These are phyloP conservation scores for Pisolithus thermaeus DNA, from an alignment of 1,284 basidiomycete species.

Conservation along the genomic window DNA sequence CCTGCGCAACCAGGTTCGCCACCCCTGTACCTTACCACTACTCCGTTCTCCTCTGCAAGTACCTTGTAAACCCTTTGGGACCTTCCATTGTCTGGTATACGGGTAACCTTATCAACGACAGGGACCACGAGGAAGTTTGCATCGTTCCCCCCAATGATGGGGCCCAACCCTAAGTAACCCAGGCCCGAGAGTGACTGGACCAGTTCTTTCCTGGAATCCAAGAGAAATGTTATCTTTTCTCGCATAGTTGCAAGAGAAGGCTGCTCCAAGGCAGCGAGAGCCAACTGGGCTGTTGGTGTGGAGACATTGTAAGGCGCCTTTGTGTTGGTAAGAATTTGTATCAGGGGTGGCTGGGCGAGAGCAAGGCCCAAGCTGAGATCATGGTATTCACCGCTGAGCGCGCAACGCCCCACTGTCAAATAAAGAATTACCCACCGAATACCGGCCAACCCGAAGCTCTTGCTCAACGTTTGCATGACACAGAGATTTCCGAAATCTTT, in stretches of 20 bases:
- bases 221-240: slow-evolving; percentile 57
- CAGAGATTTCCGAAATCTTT: slow-evolving; percentile 85
- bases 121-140: slow-evolving; percentile 92
- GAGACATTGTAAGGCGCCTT: slow-evolving; percentile 99
- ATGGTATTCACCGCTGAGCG: slow-evolving; percentile 4
- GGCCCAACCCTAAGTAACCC: slow-evolving; percentile 55
- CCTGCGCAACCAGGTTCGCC: slow-evolving; percentile 83
- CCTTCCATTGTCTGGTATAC: slow-evolving; percentile 59
- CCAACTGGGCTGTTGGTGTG: slow-evolving; percentile 82
- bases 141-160: slow-evolving; percentile 75
- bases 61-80: slow-evolving; percentile 73
- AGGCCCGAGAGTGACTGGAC: slow-evolving; percentile 44
- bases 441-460: slow-evolving; percentile 93
- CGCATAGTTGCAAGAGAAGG: slow-evolving; percentile 62
- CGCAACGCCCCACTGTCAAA: background rate
- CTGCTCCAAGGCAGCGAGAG: slow-evolving; percentile 71
- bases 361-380: slow-evolving; percentile 77
- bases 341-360: slow-evolving; percentile 82
- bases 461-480: slow-evolving; percentile 94
- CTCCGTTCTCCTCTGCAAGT: slow-evolving; percentile 80
- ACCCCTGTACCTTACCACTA: slow-evolving; percentile 91
- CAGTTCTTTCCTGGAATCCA: slow-evolving; percentile 53
- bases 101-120: slow-evolving; percentile 49
- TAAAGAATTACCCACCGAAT: slow-evolving; percentile 61
- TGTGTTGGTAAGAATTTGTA: slow-evolving; percentile 91